Base-by-base conservation (phyloP, 192 early-diverging fungal species). In the Coemansia erecta region DNA sequence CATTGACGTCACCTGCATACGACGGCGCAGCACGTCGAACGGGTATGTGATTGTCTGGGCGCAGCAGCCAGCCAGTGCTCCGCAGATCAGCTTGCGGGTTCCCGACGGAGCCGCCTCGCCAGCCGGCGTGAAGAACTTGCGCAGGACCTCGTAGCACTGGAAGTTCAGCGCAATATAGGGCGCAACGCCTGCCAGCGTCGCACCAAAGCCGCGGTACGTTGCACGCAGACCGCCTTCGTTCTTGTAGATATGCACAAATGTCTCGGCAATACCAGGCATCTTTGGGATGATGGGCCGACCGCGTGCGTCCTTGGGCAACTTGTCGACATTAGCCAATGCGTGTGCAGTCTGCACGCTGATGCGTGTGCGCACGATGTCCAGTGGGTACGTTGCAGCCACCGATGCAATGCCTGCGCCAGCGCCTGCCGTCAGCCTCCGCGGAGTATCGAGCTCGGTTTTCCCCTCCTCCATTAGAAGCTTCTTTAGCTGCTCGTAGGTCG, bases 81-180 rank as follows among this genome's bases (percentile, higher is more conserved):
- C 90, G 51, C 88, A 88, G 5, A 84, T 41, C 26, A 92, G 62
- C 68, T 90, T 89, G 67, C 81, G 81, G 7, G 64, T 52, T 39
- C 85, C 83, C 13, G 86, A 82, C 9, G 87, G 87, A 4, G 84
- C 66, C 4, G 64, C 56, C 66, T 82, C 80, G 58, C 85, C 85
- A 3, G 55, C 60, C 1, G 86, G 86, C 12, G 86, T 88, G 49
- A 92, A 82, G 60, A 84, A 83, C 60, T 84, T 73, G 58, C 87
- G 87, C 33, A 92, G 64, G 4, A 89, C 85, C 49, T 92, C 90
- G 60, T 92, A 92, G 54, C 84, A 89, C 62, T 87, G 87, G 61
- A 92, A 92, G 73, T 89, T 92, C 33, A 92, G 79, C 11, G 88
- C 90, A 39, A 92, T 87, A 67, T 92, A 92, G 3, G 90, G 90